These are phyloP conservation scores for Sequoiadendron giganteum DNA, from an alignment of 75 land plant species.

Conservation along the genomic window DNA sequence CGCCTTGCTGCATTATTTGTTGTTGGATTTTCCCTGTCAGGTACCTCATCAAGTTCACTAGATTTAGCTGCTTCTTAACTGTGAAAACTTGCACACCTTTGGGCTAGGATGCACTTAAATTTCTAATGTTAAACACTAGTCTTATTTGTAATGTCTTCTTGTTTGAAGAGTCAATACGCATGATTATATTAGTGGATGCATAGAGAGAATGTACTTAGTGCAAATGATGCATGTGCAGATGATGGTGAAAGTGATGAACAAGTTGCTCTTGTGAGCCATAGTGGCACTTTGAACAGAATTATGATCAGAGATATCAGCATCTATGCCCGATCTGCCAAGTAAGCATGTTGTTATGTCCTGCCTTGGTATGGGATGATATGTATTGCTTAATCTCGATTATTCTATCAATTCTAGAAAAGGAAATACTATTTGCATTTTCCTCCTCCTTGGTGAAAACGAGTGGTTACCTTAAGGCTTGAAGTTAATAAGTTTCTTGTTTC, in stretches of 20 bases:
- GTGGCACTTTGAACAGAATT: slow-evolving; percentile 86
- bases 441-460: background rate
- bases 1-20: slow-evolving; percentile 71
- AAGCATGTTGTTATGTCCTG: slow-evolving; percentile 10
- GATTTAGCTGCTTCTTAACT: background rate
- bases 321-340: slow-evolving; percentile 79
- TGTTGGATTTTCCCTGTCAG: slow-evolving; percentile 68
- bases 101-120: background rate
- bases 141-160: background rate
- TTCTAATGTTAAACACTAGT: background rate
- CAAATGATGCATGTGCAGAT: slow-evolving; percentile 34
- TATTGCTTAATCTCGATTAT: background rate
- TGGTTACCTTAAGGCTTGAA: background rate
- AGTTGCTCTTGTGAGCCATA: slow-evolving; percentile 87
- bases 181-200: background rate
- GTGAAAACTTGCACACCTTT: background rate
- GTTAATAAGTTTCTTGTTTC: background rate
- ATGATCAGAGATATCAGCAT: slow-evolving; percentile 88
- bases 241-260: slow-evolving; percentile 97
- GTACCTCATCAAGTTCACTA: slow-evolving; percentile 20
- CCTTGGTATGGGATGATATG: background rate
- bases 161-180: background rate
- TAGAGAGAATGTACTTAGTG: background rate
- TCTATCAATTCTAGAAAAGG: background rate
- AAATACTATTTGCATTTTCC: background rate